Conservation (phyloP, 176 grass and related monocot genomes). For the Rhipidocladum racemiflorum region DNA sequence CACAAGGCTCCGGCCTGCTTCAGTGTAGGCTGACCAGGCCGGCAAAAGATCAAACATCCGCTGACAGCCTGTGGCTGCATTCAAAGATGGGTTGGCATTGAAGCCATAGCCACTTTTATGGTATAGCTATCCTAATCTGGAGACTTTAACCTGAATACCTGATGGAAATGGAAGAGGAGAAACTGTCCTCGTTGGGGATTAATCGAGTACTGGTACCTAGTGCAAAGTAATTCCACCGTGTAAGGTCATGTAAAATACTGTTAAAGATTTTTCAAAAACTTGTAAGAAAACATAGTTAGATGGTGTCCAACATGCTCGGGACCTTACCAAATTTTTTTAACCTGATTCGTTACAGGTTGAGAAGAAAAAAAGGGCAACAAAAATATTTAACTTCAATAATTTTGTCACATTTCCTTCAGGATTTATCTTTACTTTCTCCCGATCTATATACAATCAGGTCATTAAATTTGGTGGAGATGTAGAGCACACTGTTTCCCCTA, state of each 20-base stretch:
- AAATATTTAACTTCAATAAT: background rate
- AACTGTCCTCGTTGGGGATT: background rate
- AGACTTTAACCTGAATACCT: background rate
- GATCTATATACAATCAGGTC: background rate
- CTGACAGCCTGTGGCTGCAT: background rate
- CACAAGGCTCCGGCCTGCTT: slow-evolving; percentile 8
- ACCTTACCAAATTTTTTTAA: background rate
- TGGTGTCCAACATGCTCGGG: background rate
- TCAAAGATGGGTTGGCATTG: background rate
- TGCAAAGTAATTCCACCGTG: background rate
- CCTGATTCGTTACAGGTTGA: background rate
- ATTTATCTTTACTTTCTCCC: background rate
- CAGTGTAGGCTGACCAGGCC: background rate
- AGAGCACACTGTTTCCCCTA: background rate
- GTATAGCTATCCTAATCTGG: background rate
- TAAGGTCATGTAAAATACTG: background rate
- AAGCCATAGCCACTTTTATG: background rate
- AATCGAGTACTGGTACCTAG: background rate
- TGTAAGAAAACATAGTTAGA: background rate
- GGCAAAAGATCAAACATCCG: background rate
- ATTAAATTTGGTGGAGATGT: background rate
- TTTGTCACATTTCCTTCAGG: background rate
- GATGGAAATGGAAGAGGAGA: background rate
- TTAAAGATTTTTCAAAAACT: background rate
- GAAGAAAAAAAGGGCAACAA: slow-evolving; percentile 3